phyloP scores from a whole-genome alignment of 1,284 basidiomycete species.

The Naganishia sp. region DNA sequence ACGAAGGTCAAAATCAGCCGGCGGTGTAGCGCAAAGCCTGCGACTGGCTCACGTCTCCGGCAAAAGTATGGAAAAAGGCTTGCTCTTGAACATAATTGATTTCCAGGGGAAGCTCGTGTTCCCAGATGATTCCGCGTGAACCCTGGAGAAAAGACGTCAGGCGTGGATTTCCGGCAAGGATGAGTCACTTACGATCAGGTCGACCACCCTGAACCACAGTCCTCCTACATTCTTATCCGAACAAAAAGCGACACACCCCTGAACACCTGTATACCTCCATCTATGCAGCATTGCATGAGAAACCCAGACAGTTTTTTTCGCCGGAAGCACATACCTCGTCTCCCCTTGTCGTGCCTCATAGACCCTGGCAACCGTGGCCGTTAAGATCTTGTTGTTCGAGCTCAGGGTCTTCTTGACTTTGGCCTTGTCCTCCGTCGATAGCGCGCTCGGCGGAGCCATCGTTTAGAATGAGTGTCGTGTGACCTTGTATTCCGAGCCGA shows the following conservation, averaged over 20 bases:
- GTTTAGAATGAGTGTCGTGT: background rate
- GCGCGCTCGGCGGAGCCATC: conserved; percentile 45
- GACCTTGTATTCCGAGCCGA: background rate
- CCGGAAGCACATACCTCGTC: conserved; percentile 37
- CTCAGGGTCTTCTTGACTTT: conserved; percentile 64
- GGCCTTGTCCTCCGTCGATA: conserved; percentile 71
- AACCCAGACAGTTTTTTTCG: conserved; percentile 52
- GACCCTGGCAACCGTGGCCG: conserved; percentile 75
- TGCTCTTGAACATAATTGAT: conserved; percentile 84
- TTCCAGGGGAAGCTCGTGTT: conserved; percentile 85
- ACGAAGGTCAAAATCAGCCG: background rate
- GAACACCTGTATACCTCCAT: conserved; percentile 82
- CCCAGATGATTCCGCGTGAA: conserved; percentile 86
- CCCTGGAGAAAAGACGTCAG: conserved; percentile 54
- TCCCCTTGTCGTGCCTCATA: conserved; percentile 62
- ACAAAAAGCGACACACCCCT: conserved; percentile 77
- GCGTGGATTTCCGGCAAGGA: background rate
- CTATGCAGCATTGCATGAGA: conserved; percentile 46
- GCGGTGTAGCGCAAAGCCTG: background rate
- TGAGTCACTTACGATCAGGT: conserved; percentile 59
- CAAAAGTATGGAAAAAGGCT: conserved; percentile 90
- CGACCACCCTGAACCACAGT: conserved; percentile 74
- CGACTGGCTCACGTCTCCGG: conserved; percentile 73
- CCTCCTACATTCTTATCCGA: conserved; percentile 64
- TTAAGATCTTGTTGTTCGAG: conserved; percentile 68